phyloP scores from a whole-genome alignment of 2,329 filamentous ascomycete genomes.

The Purpureocillium takamizusanense region DNA sequence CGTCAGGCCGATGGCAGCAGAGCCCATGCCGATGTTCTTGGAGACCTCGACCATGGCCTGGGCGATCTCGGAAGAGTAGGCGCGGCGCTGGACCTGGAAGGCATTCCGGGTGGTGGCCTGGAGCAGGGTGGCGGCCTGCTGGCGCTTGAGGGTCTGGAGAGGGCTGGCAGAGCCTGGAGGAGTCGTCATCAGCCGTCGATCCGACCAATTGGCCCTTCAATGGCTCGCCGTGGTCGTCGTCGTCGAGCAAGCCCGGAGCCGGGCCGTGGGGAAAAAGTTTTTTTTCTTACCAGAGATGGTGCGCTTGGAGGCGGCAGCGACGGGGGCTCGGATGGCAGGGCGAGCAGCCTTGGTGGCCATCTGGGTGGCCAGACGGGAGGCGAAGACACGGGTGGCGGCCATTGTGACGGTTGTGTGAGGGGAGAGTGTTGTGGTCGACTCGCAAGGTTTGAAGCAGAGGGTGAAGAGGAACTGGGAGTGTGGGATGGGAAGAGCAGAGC shows the following conservation, averaged over 20 bases:
- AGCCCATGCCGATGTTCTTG: constrained; percentile 84
- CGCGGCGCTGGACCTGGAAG: constrained; percentile 58
- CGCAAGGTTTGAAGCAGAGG: constrained; percentile 23
- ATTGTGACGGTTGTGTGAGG: constrained; percentile 55
- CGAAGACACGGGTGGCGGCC: constrained; percentile 70
- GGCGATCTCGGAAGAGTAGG: constrained; percentile 84
- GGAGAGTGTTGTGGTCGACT: constrained; percentile 16
- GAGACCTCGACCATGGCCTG: constrained; percentile 83
- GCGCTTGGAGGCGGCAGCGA: constrained; percentile 62
- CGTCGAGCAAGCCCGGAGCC: constrained; percentile 2
- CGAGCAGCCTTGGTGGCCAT: constrained; percentile 72
- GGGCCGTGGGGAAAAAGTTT: constrained; percentile 20
- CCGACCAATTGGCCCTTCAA: constrained; percentile 21
- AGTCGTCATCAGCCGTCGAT: constrained; percentile 22
- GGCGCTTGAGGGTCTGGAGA: constrained; percentile 69
- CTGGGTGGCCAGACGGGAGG: constrained; percentile 68
- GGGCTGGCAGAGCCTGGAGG: constrained; percentile 46
- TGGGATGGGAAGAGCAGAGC: constrained; percentile 18
- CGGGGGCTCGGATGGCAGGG: constrained; percentile 58
- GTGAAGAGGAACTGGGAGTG: constrained; percentile 20
- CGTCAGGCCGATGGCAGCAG: constrained; percentile 84
- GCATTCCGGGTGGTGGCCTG: constrained; percentile 57
- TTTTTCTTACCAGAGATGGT: constrained; percentile 61
- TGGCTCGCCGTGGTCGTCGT: constrained; percentile 14
- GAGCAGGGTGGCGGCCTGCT: constrained; percentile 58